Evolutionary conservation across 306 rosid genomes (phyloP).

Genomic region (Vigna hirtella): DNA sequence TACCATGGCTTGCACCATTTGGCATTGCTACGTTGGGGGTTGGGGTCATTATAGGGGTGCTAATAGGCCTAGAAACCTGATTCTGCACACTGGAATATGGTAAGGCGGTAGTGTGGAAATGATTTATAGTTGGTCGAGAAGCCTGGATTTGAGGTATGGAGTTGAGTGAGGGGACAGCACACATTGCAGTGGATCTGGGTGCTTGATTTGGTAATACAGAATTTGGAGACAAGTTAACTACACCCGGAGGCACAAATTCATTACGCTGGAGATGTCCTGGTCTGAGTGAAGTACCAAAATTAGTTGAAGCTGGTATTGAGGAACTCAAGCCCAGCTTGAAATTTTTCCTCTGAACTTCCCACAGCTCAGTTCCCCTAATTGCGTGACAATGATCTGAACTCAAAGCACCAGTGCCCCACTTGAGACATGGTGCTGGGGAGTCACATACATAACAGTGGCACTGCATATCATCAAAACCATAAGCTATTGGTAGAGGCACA

Average conservation of each 20-base stretch:
- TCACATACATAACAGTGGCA: constrained; percentile 93
- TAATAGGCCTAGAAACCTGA: constrained; percentile 46
- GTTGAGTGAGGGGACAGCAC: constrained; percentile 38
- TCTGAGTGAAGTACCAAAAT: constrained; percentile 28
- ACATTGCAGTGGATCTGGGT: constrained; percentile 42
- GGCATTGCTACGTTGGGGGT: constrained; percentile 37
- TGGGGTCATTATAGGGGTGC: constrained; percentile 35
- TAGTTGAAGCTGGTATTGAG: constrained; percentile 50
- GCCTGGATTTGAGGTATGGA: constrained; percentile 43
- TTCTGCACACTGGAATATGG: constrained; percentile 45
- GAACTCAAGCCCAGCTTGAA: constrained; percentile 48
- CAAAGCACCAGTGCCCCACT: constrained; percentile 59
- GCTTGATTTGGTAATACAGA: constrained; percentile 47
- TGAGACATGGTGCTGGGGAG: constrained; percentile 71
- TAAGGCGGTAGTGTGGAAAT: constrained; percentile 8
- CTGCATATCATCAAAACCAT: constrained; percentile 58
- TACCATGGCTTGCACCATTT: constrained; percentile 47
- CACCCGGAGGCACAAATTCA: constrained; percentile 38
- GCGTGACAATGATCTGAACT: constrained; percentile 77
- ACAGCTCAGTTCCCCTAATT: constrained; percentile 61
- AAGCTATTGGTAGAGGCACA: constrained; percentile 29
- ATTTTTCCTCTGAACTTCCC: constrained; percentile 63
- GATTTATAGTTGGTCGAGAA: constrained; percentile 33
- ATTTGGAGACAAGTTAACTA: constrained; percentile 45
- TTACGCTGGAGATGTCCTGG: constrained; percentile 31